Evolutionary conservation across 2,329 filamentous ascomycete species (phyloP).

Genomic region (Arachnopeziza araneosa): DNA sequence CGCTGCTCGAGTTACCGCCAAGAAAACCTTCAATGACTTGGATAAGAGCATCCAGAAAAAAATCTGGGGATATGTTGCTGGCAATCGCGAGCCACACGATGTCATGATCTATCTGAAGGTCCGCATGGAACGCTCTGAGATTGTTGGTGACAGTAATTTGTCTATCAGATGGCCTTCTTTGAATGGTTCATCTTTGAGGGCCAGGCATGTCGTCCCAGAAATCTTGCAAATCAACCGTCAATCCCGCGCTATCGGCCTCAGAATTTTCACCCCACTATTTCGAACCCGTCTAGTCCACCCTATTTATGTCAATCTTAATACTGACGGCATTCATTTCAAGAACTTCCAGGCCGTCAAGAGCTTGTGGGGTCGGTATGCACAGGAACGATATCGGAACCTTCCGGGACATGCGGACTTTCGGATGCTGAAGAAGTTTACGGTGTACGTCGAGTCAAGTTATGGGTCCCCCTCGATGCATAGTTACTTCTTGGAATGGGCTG

Average conservation of each 20-base stretch:
- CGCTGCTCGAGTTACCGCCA: too few species aligned
- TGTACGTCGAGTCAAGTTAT: not conserved
- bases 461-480: not conserved
- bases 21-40: not conserved
- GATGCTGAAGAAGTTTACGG: not conserved
- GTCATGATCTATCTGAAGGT: not conserved
- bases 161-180: not conserved
- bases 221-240: not conserved
- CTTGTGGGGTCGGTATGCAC: not conserved
- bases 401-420: not conserved
- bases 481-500: not conserved
- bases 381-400: not conserved
- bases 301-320: not conserved
- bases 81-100: not conserved
- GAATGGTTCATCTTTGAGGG: not conserved
- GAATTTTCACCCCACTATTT: not conserved
- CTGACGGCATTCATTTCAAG: not conserved
- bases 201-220: not conserved
- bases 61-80: not conserved
- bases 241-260: not conserved
- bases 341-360: not conserved
- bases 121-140: not conserved
- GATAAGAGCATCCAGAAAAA: not conserved
- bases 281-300: not conserved
- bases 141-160: not conserved